phyloP scores from a whole-genome alignment of 257 asterid genomes.

The Knoxia roxburghii region DNA sequence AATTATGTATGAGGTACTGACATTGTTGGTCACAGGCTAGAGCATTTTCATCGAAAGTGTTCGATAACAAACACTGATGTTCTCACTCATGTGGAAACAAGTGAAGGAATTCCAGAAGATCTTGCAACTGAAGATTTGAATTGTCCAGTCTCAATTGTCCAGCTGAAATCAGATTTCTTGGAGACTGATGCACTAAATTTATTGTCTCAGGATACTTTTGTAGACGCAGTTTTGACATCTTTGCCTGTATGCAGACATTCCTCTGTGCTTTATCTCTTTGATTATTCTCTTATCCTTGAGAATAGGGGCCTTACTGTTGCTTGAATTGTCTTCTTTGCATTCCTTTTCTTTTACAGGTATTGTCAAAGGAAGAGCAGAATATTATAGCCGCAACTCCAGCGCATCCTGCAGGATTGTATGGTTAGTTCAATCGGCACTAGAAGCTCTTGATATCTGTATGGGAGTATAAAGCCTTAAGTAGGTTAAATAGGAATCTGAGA shows the following conservation, averaged over 20 bases:
- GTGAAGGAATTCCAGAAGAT: constrained; percentile 40
- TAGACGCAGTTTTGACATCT: constrained; percentile 64
- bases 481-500: neutral
- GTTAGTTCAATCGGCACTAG: constrained; percentile 36
- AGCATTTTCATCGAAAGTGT: constrained; percentile 42
- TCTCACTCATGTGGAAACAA: constrained; percentile 41
- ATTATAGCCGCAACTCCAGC: constrained; percentile 86
- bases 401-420: constrained; percentile 86
- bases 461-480: neutral
- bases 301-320: constrained; percentile 1
- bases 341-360: constrained; percentile 36
- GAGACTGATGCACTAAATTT: constrained; percentile 62
- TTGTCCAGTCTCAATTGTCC: constrained; percentile 54
- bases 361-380: constrained; percentile 82
- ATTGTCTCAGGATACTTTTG: constrained; percentile 50
- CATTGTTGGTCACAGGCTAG: constrained; percentile 42
- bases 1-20: constrained; percentile 1
- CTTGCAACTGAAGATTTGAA: constrained; percentile 34
- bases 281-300: neutral
- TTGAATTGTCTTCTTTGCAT: neutral
- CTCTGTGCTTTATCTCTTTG: neutral
- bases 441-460: neutral
- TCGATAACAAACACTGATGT: constrained; percentile 55
- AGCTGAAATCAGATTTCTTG: constrained; percentile 50
- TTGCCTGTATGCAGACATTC: constrained; percentile 53